Base-by-base conservation (phyloP, 192 early-diverging fungal genomes). In the Rhizoclosmatium sp. region DNA sequence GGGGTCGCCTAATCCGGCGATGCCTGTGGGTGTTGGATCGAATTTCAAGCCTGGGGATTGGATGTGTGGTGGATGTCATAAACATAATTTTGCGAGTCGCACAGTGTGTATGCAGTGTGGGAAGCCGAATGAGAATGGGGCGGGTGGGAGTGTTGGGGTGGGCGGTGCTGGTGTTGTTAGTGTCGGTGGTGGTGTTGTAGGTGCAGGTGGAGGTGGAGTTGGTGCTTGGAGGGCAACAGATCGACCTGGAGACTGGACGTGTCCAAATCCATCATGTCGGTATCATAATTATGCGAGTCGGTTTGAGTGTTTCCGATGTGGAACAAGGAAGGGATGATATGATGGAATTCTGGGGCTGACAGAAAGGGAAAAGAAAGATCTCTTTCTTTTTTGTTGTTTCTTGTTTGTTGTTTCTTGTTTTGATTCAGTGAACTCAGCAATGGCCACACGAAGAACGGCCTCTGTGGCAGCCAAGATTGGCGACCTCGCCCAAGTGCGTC, bases 281-380 rank as follows among this genome's bases (percentile, higher is more conserved):
- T 94, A 92, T 82, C 93, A 94, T 70, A 94, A 94, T 78, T 94
- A 92, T 82, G 90, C 92, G 0, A 92, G 89, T 39, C 83, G 93
- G 59, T 83, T 80, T 5, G 82, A 84, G 47, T 94, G 93, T 68
- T 87, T 89, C 81, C 84, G 89, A 39, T 94, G 93, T 74, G 81
- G 87, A 40, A 85, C 89, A 2, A 62, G 31, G 19, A 85, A 86
- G 61, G 10, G 23, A 65, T 65, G 56, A 58, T 16, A 1, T 14
- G n/a, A 58, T 16, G n/a, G n/a, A 16, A 21, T 58, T 58, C 56
- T 16, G 56, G 56, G 56, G 56, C 21, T 58, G 12, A 16, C 21
- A 16, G 31, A 31, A 31, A 31, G 31, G 31, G 31, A 31, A 54
- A 54, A 54, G 51, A 54, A 54, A 16, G 5, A 7, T 7, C 51